These are phyloP conservation scores for Hypsizygus ulmarius DNA, from an alignment of 1,284 basidiomycete species.

Conservation along the genomic window DNA sequence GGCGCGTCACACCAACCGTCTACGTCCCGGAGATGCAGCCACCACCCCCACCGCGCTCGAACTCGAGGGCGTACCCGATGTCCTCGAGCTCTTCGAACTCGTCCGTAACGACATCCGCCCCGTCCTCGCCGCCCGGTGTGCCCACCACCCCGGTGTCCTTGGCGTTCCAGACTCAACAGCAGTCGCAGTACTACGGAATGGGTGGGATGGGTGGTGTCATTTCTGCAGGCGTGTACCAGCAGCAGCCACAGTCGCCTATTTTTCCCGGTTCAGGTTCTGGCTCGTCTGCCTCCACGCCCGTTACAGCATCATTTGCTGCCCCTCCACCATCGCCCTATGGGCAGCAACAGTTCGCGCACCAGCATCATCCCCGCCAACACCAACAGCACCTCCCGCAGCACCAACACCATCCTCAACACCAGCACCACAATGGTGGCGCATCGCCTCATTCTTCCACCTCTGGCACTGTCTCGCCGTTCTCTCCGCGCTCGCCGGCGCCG, in stretches of 20 bases:
- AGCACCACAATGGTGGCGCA: too few species aligned
- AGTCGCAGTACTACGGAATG: background rate
- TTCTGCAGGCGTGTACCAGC: too few species aligned
- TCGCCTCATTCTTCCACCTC: too few species aligned
- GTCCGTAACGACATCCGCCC: background rate
- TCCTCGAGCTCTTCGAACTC: slow-evolving; percentile 4
- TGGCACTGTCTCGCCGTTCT: background rate
- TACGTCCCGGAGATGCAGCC: slow-evolving; percentile 1
- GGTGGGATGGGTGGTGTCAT: too few species aligned
- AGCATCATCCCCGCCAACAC: too few species aligned
- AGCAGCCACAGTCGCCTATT: too few species aligned
- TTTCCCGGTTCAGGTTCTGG: background rate
- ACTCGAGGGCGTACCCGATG: slow-evolving; percentile 9
- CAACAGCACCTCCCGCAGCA: too few species aligned
- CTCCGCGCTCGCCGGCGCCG: background rate
- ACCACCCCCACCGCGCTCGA: slow-evolving; percentile 5
- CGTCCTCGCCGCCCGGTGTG: slow-evolving; percentile 1
- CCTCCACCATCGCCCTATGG: background rate
- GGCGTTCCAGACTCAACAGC: background rate
- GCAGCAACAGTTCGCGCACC: too few species aligned
- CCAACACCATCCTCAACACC: too few species aligned
- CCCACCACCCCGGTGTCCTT: background rate
- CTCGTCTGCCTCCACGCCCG: background rate
- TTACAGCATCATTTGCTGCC: background rate
- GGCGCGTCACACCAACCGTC: background rate